Base-by-base conservation (phyloP, 164 flowering plant species). In the Nymphaea colorata region DNA sequence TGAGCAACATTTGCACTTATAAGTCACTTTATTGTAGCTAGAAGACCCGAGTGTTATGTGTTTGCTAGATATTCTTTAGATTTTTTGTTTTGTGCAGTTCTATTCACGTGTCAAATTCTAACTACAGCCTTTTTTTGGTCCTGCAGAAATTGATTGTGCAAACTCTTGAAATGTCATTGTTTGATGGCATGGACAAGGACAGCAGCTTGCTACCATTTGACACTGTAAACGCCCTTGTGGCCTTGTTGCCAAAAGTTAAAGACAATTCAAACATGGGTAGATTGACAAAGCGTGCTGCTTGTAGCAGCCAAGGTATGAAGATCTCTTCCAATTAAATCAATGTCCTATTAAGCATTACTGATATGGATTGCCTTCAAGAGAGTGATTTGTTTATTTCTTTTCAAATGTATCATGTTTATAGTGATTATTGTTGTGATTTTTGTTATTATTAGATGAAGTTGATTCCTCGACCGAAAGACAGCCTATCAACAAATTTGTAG, bases 241-340 rank as follows among this genome's bases (percentile, higher is more conserved):
- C 82, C 64, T 67, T 78, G 70, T 77, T 83, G 76, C 79, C 84
- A 43, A 7, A 45, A 45, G 68, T 77, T 65, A 68, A 76, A 67
- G 72, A 59, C 68, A 65, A 75, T 66, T 66, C 64, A 66, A 74
- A 61, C 45, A 64, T 17, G 41, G 65, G 69, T 61, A 76, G 74
- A 68, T 69, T 82, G 75, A 82, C 83, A 59, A 70, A 77, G 67
- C 67, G 67, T 73, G 64, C 70, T 41, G 78, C 71, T 63, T 90
- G 95, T 75, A 75, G 70, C 73, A 69, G 76, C 74, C 84, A 82
- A 87, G 98, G 98, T 94, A 83, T 11, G 45, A 11, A 61, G 3
- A n/a, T 59, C 87, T 65, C 75, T 80, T 70, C 65, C 84, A 53
- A 77, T 72, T 61, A 81, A 87, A 67, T 76, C 91, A 11, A 82